Percentiles rank a stretch among this genome's conserved stretches.
phyloP scores from a whole-genome alignment of 495 filamentous ascomycete species.

The Hypoxylon cercidicola region DNA sequence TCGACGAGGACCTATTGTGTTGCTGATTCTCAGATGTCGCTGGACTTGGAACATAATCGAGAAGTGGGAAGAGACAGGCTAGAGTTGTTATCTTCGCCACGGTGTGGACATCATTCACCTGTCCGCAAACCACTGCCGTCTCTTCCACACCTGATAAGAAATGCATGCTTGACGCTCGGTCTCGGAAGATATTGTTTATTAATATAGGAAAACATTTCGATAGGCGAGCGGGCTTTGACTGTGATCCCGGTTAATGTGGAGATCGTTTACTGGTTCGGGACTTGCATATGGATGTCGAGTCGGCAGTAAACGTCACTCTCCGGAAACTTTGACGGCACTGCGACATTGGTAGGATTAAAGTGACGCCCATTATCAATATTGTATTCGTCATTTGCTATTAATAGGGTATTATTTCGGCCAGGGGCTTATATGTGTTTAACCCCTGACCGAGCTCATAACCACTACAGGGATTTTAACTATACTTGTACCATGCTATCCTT shows the following conservation, averaged over 20 bases:
- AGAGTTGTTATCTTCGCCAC: constrained; percentile 33
- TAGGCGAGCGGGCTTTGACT: constrained; percentile 36
- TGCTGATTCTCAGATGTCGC: constrained; percentile 2
- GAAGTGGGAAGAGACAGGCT: constrained; percentile 17
- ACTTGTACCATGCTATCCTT: background rate
- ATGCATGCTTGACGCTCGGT: constrained; percentile 26
- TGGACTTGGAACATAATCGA: background rate
- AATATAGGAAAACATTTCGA: constrained; percentile 44
- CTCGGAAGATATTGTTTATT: constrained; percentile 40
- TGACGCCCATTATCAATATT: background rate
- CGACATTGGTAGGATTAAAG: background rate
- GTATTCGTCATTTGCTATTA: background rate
- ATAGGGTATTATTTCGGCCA: no score
- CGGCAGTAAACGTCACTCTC: background rate
- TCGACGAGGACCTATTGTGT: constrained; percentile 4
- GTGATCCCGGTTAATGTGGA: constrained; percentile 48
- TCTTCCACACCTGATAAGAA: constrained; percentile 22
- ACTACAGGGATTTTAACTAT: no score
- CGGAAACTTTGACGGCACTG: background rate
- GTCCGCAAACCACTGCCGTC: constrained; percentile 36
- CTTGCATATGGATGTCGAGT: constrained; percentile 14
- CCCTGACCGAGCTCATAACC: no score
- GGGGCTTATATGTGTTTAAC: no score
- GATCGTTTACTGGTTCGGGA: constrained; percentile 31
- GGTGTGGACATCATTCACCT: constrained; percentile 8